Percentiles rank a stretch among this genome's conserved stretches.
These are phyloP conservation scores for Saksenaea vasiformis DNA, from an alignment of 371 early-diverging fungal species.

Conservation along the genomic window DNA sequence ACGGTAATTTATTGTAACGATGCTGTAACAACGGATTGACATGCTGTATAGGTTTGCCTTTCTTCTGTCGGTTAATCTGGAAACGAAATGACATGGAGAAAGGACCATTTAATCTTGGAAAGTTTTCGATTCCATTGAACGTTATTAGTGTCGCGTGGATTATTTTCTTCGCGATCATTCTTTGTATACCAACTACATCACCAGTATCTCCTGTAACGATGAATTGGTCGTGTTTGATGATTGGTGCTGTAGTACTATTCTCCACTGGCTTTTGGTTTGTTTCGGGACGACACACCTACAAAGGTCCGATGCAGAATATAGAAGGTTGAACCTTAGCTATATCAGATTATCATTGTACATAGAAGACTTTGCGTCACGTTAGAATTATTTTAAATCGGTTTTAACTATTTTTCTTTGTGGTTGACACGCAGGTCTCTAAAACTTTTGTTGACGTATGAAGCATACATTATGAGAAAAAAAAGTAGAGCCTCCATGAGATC, in stretches of 20 bases:
- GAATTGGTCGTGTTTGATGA: slow-evolving; percentile 32
- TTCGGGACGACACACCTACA: slow-evolving; percentile 19
- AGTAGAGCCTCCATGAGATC: no score
- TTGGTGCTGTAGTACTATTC: slow-evolving; percentile 26
- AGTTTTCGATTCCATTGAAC: slow-evolving; percentile 24
- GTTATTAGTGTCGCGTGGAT: slow-evolving; percentile 27
- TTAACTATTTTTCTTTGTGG: not conserved
- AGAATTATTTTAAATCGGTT: not conserved
- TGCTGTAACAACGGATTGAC: not conserved
- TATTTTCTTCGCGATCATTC: slow-evolving; percentile 26
- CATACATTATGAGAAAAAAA: no score
- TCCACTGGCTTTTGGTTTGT: slow-evolving; percentile 19
- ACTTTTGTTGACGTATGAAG: no score
- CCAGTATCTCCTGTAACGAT: slow-evolving; percentile 21
- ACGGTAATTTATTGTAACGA: slow-evolving; percentile 16
- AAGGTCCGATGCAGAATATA: slow-evolving; percentile 18
- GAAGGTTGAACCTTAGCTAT: not conserved
- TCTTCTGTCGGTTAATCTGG: slow-evolving; percentile 30
- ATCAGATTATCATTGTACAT: not conserved
- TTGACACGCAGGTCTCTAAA: not conserved
- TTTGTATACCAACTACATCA: slow-evolving; percentile 24
- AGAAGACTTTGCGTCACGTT: no score
- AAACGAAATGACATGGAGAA: slow-evolving; percentile 5
- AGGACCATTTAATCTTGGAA: slow-evolving; percentile 31
- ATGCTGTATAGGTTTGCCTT: slow-evolving; percentile 19